Conservation (phyloP, 768 basidiomycete species). For the Hericium erinaceus region DNA sequence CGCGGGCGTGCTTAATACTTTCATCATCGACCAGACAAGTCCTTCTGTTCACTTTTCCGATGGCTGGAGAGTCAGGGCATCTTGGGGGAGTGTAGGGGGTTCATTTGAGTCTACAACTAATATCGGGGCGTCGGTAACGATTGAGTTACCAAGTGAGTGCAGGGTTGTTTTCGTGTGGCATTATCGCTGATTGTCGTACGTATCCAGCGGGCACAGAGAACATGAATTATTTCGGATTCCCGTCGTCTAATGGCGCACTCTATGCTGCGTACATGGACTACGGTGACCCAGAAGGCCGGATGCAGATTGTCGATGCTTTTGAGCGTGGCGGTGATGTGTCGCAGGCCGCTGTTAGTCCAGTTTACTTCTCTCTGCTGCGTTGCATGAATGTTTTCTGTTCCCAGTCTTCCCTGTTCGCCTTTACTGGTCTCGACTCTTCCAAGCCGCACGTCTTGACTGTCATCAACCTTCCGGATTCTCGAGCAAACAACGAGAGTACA, state of each 20-base stretch:
- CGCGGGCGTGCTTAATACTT: neutral
- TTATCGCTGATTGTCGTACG: neutral
- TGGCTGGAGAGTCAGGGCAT: neutral
- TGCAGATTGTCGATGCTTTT: neutral
- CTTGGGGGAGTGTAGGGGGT: neutral
- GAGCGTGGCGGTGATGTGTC: no score
- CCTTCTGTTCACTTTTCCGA: neutral
- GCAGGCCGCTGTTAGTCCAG: no score
- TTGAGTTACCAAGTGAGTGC: neutral
- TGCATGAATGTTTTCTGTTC: neutral
- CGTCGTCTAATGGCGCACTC: neutral
- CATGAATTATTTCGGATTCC: neutral
- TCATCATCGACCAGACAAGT: neutral
- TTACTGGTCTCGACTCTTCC: neutral
- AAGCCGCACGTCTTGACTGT: neutral
- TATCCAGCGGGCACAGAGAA: neutral
- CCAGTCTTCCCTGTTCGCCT: neutral
- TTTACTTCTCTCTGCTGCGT: no score
- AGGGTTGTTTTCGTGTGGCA: no score
- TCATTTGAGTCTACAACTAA: neutral
- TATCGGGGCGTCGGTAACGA: neutral
- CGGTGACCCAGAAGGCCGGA: neutral
- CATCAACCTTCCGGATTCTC: slow-evolving; percentile 1
- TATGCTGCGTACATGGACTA: neutral
- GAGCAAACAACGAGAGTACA: neutral